Evolutionary conservation across 2,329 filamentous ascomycete genomes (phyloP).

Genomic region (Escovopsis sp.): DNA sequence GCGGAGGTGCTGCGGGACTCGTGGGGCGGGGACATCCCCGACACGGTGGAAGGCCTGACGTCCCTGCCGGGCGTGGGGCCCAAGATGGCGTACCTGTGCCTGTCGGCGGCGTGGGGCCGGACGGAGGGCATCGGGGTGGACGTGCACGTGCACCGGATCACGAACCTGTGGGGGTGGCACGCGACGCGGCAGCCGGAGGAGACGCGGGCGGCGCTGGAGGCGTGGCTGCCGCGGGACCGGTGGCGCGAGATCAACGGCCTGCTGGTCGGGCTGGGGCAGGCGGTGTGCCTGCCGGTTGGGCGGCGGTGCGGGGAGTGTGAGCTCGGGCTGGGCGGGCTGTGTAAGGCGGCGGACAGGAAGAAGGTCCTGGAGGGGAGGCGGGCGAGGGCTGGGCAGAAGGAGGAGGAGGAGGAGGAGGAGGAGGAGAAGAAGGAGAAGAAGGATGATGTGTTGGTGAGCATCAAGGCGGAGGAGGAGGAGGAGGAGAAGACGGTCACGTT

Average conservation of each 20-base stretch:
- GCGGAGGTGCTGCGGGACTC: slow-evolving; percentile 59
- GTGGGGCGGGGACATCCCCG: slow-evolving; percentile 63
- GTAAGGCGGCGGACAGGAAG: slow-evolving; percentile 53
- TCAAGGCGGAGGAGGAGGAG: slow-evolving; percentile 12
- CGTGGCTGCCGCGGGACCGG: slow-evolving; percentile 68
- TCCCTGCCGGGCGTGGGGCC: slow-evolving; percentile 77
- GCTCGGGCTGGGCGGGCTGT: slow-evolving; percentile 61
- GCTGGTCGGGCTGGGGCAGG: slow-evolving; percentile 79
- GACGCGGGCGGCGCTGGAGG: slow-evolving; percentile 59
- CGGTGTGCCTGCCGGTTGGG: slow-evolving; percentile 67
- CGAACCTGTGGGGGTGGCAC: slow-evolving; percentile 89
- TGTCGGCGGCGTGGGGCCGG: slow-evolving; percentile 54
- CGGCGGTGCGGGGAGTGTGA: slow-evolving; percentile 76
- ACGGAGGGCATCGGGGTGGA: slow-evolving; percentile 78
- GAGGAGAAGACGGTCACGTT: slow-evolving; percentile 6
- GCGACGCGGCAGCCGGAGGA: slow-evolving; percentile 69
- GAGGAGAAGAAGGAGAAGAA: slow-evolving; percentile 5
- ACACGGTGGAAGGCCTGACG: slow-evolving; percentile 59
- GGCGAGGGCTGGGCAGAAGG: slow-evolving; percentile 11
- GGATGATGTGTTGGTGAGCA: slow-evolving; percentile 8
- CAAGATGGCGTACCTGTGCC: slow-evolving; percentile 86
- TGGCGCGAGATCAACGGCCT: slow-evolving; percentile 91
- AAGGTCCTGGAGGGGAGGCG: slow-evolving; percentile 45
- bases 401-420: slow-evolving; percentile 15
- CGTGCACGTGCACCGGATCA: slow-evolving; percentile 89